These are phyloP conservation scores for Maudiozyma bulderi DNA, from an alignment of 805 yeast genomes.

Conservation along the genomic window DNA sequence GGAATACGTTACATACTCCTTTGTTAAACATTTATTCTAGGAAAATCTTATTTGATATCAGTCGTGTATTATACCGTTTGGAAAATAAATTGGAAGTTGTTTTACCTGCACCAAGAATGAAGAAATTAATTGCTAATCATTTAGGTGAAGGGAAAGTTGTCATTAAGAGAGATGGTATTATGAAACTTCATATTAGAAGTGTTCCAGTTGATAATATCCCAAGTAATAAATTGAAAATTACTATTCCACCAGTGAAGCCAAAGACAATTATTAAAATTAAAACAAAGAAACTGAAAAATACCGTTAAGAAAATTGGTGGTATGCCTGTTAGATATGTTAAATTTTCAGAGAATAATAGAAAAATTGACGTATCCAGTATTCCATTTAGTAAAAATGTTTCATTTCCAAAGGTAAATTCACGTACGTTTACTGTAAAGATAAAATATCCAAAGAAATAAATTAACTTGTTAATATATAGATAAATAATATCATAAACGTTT, in stretches of 20 bases:
- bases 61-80: conserved; percentile 57
- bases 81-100: conserved; percentile 51
- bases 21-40: conserved; percentile 49
- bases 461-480: neutral
- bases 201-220: conserved; percentile 3
- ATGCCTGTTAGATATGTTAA: conserved; percentile 36
- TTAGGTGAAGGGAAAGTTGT: conserved; percentile 45
- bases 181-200: conserved; percentile 23
- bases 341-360: conserved; percentile 29
- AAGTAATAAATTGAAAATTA: conserved; percentile 12
- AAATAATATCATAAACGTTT: too few species aligned
- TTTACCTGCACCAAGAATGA: conserved; percentile 58
- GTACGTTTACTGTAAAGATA: conserved; percentile 24
- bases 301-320: conserved; percentile 19
- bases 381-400: conserved; percentile 31
- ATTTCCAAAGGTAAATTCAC: conserved; percentile 21
- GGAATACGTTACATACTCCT: conserved; percentile 62
- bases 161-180: conserved; percentile 44
- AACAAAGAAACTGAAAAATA: conserved; percentile 11
- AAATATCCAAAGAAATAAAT: conserved; percentile 2
- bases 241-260: neutral
- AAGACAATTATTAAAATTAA: conserved; percentile 2
- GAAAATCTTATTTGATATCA: conserved; percentile 52
- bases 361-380: conserved; percentile 33
- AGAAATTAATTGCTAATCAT: conserved; percentile 51